These are phyloP conservation scores for Tilletia setariae DNA, from an alignment of 1,284 basidiomycete genomes.

Conservation along the genomic window DNA sequence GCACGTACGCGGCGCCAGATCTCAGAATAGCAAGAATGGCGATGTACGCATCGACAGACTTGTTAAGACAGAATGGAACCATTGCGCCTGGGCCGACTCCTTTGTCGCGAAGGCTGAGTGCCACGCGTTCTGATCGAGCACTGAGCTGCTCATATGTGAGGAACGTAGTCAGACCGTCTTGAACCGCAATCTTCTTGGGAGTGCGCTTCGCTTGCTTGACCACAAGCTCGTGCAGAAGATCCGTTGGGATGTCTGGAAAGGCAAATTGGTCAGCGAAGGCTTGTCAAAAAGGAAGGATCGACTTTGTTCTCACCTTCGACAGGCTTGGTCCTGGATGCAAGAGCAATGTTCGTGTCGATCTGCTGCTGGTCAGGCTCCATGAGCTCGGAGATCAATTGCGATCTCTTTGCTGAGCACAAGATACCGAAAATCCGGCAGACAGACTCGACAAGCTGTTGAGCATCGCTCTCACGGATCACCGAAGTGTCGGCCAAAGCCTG, in stretches of 20 bases:
- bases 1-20: not conserved
- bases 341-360: not conserved
- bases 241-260: not conserved
- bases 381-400: not conserved
- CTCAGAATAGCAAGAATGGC: not conserved
- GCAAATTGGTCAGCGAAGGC: not conserved
- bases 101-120: not conserved
- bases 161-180: not conserved
- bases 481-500: not conserved
- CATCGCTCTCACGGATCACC: not conserved
- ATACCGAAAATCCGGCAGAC: not conserved
- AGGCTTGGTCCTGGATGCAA: not conserved
- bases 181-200: not conserved
- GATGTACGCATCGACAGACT: not conserved
- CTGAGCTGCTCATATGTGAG: not conserved
- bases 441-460: not conserved
- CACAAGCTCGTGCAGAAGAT: not conserved
- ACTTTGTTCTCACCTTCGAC: not conserved
- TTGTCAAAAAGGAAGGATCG: not conserved
- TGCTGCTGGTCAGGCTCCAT: not conserved
- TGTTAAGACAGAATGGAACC: not conserved
- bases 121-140: not conserved
- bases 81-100: not conserved
- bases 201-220: not conserved
- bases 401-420: not conserved